These are phyloP conservation scores for Candida pseudocylindracea DNA, from an alignment of 1,139 yeast genomes.

Conservation along the genomic window DNA sequence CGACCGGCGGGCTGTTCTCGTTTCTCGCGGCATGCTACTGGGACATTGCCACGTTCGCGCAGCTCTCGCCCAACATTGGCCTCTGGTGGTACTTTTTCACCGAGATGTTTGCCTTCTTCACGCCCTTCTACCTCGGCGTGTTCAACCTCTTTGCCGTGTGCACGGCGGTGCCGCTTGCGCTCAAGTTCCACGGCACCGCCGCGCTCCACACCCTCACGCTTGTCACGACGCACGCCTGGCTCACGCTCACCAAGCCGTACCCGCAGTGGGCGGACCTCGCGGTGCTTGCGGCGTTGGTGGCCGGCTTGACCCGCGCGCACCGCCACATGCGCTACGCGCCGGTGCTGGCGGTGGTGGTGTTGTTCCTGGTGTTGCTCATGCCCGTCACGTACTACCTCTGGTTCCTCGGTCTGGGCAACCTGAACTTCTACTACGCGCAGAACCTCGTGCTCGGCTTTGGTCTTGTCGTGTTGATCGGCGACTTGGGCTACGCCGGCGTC, in stretches of 20 bases:
- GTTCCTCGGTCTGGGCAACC: slow-evolving; percentile 89
- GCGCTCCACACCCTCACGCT: slow-evolving; percentile 29
- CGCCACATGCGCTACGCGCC: slow-evolving; percentile 13
- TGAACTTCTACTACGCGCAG: slow-evolving; percentile 89
- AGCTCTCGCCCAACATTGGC: slow-evolving; percentile 71
- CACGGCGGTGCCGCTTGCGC: slow-evolving; percentile 51
- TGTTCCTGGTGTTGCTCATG: slow-evolving; percentile 25
- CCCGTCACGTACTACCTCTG: slow-evolving; percentile 89
- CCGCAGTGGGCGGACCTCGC: slow-evolving; percentile 80
- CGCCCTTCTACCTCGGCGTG: slow-evolving; percentile 61
- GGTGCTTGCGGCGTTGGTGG: slow-evolving; percentile 34
- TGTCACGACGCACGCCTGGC: slow-evolving; percentile 39
- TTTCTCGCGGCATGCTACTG: slow-evolving; percentile 45
- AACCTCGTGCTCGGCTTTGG: slow-evolving; percentile 25
- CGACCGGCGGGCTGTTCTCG: slow-evolving; percentile 12
- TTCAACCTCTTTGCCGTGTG: slow-evolving; percentile 59
- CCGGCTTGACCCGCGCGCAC: slow-evolving; percentile 25
- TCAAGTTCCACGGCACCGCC: slow-evolving; percentile 27
- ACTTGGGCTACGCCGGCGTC: too few species aligned
- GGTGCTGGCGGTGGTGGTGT: slow-evolving; percentile 16
- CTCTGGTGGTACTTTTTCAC: slow-evolving; percentile 98
- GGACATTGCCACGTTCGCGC: slow-evolving; percentile 33
- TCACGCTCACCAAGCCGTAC: slow-evolving; percentile 59
- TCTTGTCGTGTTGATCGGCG: too few species aligned
- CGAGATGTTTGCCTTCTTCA: slow-evolving; percentile 82